phyloP scores from a whole-genome alignment of 345 rosid species.

The Viola odorata region DNA sequence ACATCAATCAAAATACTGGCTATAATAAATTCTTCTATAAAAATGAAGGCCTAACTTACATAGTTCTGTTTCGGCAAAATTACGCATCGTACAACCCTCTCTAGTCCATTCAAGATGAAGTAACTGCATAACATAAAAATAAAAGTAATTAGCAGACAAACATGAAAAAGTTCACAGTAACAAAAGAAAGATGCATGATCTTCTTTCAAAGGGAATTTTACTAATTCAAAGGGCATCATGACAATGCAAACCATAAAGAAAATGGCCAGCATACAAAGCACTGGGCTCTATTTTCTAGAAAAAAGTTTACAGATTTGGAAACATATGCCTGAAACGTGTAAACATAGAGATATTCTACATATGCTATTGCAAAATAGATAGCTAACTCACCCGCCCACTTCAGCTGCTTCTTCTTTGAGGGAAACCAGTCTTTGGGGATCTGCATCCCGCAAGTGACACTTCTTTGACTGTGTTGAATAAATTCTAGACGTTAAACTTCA shows the following conservation, averaged over 20 bases:
- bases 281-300: too few relatives aligned
- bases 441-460: conserved; percentile 60
- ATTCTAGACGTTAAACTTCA: not conserved
- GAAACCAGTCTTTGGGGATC: conserved; percentile 48
- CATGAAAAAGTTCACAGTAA: not conserved
- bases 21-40: not conserved
- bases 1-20: not conserved
- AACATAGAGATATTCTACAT: not conserved
- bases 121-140: conserved; percentile 44
- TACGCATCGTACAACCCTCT: conserved; percentile 80
- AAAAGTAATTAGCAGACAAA: conserved; percentile 2
- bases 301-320: too few relatives aligned
- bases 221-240: not conserved
- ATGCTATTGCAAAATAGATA: not conserved
- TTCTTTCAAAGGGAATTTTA: not conserved
- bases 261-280: too few relatives aligned
- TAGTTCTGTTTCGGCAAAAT: conserved; percentile 87
- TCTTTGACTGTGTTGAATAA: conserved; percentile 58
- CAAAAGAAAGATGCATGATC: not conserved
- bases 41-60: conserved; percentile 41
- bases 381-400: conserved; percentile 85
- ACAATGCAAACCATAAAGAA: conserved; percentile 3
- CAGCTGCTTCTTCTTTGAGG: conserved; percentile 73
- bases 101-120: conserved; percentile 87
- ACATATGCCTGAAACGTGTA: too few relatives aligned